Base-by-base conservation (phyloP, 352 stramenopile species). In the Phytophthora capsici region DNA sequence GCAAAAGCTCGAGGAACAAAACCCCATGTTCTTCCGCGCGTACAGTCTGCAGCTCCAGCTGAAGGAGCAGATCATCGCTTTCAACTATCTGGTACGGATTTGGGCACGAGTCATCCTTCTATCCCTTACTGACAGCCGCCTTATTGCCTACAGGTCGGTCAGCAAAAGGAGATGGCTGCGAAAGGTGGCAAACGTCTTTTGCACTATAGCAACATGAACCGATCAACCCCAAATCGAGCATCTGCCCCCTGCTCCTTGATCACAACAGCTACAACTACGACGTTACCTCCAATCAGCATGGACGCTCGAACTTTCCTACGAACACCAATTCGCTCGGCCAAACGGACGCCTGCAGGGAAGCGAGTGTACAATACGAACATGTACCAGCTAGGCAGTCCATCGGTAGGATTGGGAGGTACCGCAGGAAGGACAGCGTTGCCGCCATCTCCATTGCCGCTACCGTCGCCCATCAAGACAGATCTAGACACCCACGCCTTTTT, bases 1-100 rank as follows among this genome's bases (percentile, higher is more conserved):
- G 90, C 86, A 96, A 47, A 98, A 98, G 57, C 82, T 98, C 6
- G 86, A 97, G 57, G 87, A 97, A 51, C 90, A 97, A 62, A 98
- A 98, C 37, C 82, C 87, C 13, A 82, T 80, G 6, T 98, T 97
- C 57, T 98, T 98, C 54, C 74, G 83, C 10, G 86, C 88, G 1
- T 98, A 98, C 63, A 78, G 72, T 34, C 54, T 95, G 17, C 86
- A 94, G 34, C 72, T 97, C 13, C 81, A 91, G 60, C 78, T 98
- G 7, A 93, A 94, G 65, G 91, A 98, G 47, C 91, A 98, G 63
- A 94, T 97, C 56, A 61, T 93, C 14, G 82, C 89, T 8, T 98
- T 97, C 67, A 98, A 98, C 73, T 97, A 96, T 61, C 71, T 98
- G 26, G 90, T 97, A 78, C 47, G 22, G 1, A 17, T 9, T 32